Base-by-base conservation (phyloP, 1,139 yeast species). In the Geotrichum bryndzae region DNA sequence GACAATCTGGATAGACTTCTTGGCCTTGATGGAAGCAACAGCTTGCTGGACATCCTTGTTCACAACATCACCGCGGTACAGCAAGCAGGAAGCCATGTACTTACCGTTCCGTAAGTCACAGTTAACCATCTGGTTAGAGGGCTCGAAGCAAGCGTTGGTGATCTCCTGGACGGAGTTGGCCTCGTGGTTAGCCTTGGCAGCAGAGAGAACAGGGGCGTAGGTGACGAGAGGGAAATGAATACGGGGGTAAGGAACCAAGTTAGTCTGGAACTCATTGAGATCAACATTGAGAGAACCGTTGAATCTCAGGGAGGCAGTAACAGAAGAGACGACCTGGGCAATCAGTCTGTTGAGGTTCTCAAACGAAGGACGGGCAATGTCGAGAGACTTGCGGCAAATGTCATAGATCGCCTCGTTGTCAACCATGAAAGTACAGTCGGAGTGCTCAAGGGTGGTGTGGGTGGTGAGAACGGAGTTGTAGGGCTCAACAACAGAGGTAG, bases 191-290 rank as follows among this genome's bases (percentile, higher is more conserved):
- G 96, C 94, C 83, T 96, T 90, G 65, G 88, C 83, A 73, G 90
- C 91, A 58, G 97, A 89, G 74, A 90, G 84, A 64, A 94, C 96
- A 66, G 99, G 98, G 15, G 97, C 97, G 75, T 92, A 94, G 58
- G 97, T 90, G 66, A 92, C 97, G 77, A 92, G 85, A 75, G 99
- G 99, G 91, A 94, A 94, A 80, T 94, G 99, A 73, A 94, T 92
- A 83, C 98, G 89, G 79, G 99, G 98, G 81, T 90, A 94, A 72
- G 99, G 99, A 64, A 94, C 99, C 82, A 94, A 83, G 79, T 92
- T 92, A 65, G 98, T 92, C 80, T 92, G 98, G 84, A 92, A 92
- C 79, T 92, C 98, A 77, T 92, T 92, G 76, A 92, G 84, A 78
- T 92, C 98, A 68, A 92, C 98, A 75, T 92, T 92, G 75, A 92